A percentile compares a stretch with the other conserved stretches of the same genome.
These are phyloP conservation scores for Athelia psychrophila DNA, from an alignment of 1,284 basidiomycete genomes.

Conservation along the genomic window DNA sequence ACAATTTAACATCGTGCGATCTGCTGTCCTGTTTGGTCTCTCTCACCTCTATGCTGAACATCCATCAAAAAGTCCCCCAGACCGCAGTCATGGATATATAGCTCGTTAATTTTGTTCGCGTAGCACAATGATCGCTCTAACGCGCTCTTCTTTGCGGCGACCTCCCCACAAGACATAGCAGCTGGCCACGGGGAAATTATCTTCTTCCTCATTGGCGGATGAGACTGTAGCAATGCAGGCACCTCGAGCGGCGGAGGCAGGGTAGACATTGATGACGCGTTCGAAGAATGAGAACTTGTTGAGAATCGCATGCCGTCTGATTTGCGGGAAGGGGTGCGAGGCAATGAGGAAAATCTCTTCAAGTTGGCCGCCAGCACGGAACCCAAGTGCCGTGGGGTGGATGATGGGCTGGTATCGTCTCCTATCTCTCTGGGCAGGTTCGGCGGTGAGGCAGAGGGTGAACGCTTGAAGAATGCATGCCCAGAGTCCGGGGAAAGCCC, in stretches of 20 bases:
- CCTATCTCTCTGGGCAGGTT: neutral
- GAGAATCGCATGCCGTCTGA: constrained; percentile 42
- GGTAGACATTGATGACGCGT: constrained; percentile 27
- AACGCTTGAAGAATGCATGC: neutral
- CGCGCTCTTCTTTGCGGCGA: constrained; percentile 56
- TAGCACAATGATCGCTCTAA: constrained; percentile 78
- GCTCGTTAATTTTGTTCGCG: constrained; percentile 81
- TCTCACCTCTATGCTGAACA: constrained; percentile 54
- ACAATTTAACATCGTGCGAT: neutral
- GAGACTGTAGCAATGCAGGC: constrained; percentile 12
- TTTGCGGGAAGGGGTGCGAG: constrained; percentile 50
- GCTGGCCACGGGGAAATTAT: constrained; percentile 57
- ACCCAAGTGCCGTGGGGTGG: neutral
- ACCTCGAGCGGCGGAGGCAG: constrained; percentile 14
- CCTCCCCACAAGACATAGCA: constrained; percentile 74
- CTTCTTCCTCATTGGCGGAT: constrained; percentile 30
- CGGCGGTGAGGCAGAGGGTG: neutral
- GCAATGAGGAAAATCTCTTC: constrained; percentile 60
- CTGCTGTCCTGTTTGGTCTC: neutral
- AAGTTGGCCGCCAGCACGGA: constrained; percentile 11
- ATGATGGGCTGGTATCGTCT: neutral
- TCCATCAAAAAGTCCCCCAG: constrained; percentile 72
- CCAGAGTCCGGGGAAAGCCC: neutral
- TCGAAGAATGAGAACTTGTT: constrained; percentile 20
- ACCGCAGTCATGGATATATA: constrained; percentile 77